phyloP scores from a whole-genome alignment of 1,139 yeast genomes.

The Zygosaccharomyces pseudobailii region DNA sequence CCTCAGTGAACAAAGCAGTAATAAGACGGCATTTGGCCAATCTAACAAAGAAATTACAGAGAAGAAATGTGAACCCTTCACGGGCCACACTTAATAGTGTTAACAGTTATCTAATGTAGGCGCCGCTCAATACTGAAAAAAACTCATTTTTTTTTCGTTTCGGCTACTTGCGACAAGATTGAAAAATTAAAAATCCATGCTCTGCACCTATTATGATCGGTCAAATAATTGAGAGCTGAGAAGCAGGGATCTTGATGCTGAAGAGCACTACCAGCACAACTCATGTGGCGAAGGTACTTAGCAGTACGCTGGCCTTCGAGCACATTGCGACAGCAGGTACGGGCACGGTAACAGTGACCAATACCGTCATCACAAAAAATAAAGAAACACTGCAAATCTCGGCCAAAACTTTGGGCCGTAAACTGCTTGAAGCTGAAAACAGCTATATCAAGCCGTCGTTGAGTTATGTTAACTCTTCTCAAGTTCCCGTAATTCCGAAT shows the following conservation, averaged over 20 bases:
- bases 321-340: conserved; percentile 6
- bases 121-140: neutral
- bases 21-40: conserved; percentile 55
- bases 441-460: neutral
- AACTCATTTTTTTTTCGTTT: neutral
- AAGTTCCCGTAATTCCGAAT: neutral
- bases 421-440: neutral
- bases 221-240: neutral
- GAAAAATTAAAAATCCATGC: neutral
- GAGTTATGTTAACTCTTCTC: neutral
- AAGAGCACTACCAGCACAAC: conserved; percentile 5
- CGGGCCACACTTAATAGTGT: conserved; percentile 69
- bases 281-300: conserved; percentile 7
- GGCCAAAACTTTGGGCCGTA: neutral
- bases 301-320: conserved; percentile 9
- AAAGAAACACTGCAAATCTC: neutral
- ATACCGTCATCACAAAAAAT: neutral
- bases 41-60: conserved; percentile 40
- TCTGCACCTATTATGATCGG: neutral
- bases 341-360: neutral
- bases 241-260: conserved; percentile 5
- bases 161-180: neutral
- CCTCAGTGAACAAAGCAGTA: conserved; percentile 42
- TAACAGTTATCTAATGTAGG: conserved; percentile 43
- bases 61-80: conserved; percentile 57